Evolutionary conservation across 2,329 filamentous ascomycete genomes (phyloP), one percentile per base, ranked within the genome.

Genomic region (Diplocarpon mali): DNA sequence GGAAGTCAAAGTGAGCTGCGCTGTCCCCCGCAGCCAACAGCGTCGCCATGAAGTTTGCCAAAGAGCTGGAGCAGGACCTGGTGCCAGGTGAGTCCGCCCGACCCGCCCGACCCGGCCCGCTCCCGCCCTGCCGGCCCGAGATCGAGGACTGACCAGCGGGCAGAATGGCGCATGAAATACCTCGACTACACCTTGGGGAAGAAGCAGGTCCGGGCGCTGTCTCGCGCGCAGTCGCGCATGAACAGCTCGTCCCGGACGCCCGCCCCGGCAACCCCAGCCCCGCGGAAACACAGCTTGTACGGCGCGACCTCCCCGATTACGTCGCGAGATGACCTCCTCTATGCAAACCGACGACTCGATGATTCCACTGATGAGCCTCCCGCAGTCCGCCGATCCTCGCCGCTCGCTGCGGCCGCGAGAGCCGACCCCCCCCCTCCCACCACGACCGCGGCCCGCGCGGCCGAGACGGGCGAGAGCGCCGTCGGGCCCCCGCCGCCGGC

Each of bases 111-210:
- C n/a, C n/a, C n/a, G n/a, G n/a, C n/a, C n/a, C n/a, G n/a, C n/a
- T n/a, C n/a, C n/a, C n/a, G n/a, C n/a, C n/a, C n/a, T n/a, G n/a
- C n/a, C n/a, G n/a, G n/a, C n/a, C 35, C 31, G 15, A 40, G 17
- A 16, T 29, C 9, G 40, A n/a, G n/a, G 11, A 42, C 45, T 53
- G 43, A 46, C 24, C 12, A n/a, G 16, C 35, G 8, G 12, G 24
- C 54, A 81, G 78, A 96, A 76, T 96, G 90, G 90, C 79, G 85
- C 59, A 76, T 81, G 63, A 94, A 95, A 65, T 96, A 95, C 64
- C 75, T 96, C 56, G 79, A 95, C 66, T 96, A 96, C 72, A 95
- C 94, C 73, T 80, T 80, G 45, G 90, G 88, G 49, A 96, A 96
- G 68, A 95, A 95, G 68, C 83, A 88, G 62, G 73, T 96, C 64